Evolutionary conservation across 2,329 filamentous ascomycete species (phyloP), one percentile per base, ranked within the genome.

Genomic region (Alternaria consortialis): DNA sequence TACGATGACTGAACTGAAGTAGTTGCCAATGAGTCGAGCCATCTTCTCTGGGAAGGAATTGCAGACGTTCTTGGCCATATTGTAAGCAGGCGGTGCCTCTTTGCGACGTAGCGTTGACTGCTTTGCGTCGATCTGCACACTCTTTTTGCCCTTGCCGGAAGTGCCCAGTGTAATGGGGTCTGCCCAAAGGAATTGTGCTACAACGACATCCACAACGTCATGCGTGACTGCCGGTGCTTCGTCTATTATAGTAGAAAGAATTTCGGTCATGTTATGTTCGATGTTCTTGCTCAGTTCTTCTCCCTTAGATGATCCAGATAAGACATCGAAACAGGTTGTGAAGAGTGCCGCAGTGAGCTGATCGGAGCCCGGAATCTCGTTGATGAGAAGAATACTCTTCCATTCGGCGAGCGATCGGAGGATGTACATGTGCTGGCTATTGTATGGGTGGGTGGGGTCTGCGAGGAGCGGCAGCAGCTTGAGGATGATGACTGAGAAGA

Each of bases 1-100:
- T 63, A 98, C 89, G 59, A 99, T 96, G 53, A 98, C 93, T 58
- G 97, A 93, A 79, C 93, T 97, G 77, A 99, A 99, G 78, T 98
- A 99, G 74, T 97, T 93, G 68, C 93, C 94, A 57, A 98, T 90
- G 68, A 96, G 93, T 63, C 93, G 90, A 1, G 93, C 90, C 94
- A 99, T 97, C 79, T 96, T 96, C 69, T 97, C 94, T 1, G 92
- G 88, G 69, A 90, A 96, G 17, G 87, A 87, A 72, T 93, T 95
- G 82, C 95, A 99, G 44, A 99, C 90, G 2, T 91, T 92, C 80
- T 96, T 97, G 23, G 95, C 94, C 91, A 98, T 97, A 74, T 95
- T 91, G 81, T 99, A 99, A 1, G 95, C 94, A 15, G 93, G 88
- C 1, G 95, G 94, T 57, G 96, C 91, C 64, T 95, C 91, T 74